Evolutionary conservation across 2,329 filamentous ascomycete species (phyloP).

Genomic region (Tolypocladium paradoxum): DNA sequence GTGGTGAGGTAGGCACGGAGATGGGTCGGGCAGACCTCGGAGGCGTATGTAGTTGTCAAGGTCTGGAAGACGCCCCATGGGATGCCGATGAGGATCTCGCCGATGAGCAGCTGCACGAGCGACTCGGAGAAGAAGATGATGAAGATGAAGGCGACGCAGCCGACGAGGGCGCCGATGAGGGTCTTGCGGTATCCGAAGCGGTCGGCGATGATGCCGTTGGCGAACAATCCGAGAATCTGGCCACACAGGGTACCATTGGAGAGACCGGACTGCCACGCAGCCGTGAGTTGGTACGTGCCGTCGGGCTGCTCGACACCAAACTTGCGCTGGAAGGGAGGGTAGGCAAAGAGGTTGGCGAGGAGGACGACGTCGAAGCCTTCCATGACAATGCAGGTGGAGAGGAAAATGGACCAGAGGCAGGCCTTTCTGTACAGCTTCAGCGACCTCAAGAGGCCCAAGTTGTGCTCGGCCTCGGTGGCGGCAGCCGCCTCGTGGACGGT

Average conservation of each 20-base stretch:
- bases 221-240: slow-evolving; percentile 37
- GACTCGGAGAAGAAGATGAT: slow-evolving; percentile 35
- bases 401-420: slow-evolving; percentile 24
- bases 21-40: slow-evolving; percentile 33
- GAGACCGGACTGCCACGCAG: slow-evolving; percentile 41
- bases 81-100: slow-evolving; percentile 35
- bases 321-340: slow-evolving; percentile 24
- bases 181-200: slow-evolving; percentile 35
- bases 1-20: slow-evolving; percentile 38
- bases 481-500: slow-evolving; percentile 10
- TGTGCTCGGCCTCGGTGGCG: slow-evolving; percentile 23
- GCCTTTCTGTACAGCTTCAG: slow-evolving; percentile 29
- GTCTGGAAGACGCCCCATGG: slow-evolving; percentile 38
- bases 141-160: slow-evolving; percentile 33
- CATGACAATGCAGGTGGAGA: slow-evolving; percentile 28
- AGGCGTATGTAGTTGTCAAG: slow-evolving; percentile 34
- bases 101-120: slow-evolving; percentile 29
- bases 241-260: slow-evolving; percentile 36
- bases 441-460: slow-evolving; percentile 20
- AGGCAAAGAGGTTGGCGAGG: slow-evolving; percentile 29
- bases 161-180: slow-evolving; percentile 29
- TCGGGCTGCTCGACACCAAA: slow-evolving; percentile 26
- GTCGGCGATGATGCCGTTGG: slow-evolving; percentile 37
- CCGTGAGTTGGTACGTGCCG: slow-evolving; percentile 33
- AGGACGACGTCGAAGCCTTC: slow-evolving; percentile 30